Evolutionary conservation across 1,139 yeast species (phyloP).

Genomic region (Geotrichum fermentans): DNA sequence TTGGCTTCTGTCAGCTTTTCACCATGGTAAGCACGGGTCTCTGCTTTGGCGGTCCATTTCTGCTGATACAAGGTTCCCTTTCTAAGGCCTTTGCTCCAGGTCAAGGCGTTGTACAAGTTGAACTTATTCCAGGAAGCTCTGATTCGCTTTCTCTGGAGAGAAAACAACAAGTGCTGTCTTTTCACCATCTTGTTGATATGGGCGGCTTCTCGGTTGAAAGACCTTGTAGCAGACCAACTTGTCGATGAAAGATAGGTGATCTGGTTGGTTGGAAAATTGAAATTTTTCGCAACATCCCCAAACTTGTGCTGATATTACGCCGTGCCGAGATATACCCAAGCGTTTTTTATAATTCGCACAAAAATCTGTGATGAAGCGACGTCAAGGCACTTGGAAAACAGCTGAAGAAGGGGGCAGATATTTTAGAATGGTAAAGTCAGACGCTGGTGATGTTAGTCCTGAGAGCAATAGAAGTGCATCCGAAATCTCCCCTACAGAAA

Average conservation of each 20-base stretch:
- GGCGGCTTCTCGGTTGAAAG: conserved; percentile 2
- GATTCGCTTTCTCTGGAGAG: conserved; percentile 43
- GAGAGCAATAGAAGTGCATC: too few relatives aligned
- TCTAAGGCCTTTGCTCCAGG: conserved; percentile 42
- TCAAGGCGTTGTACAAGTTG: conserved; percentile 75
- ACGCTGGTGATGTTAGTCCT: too few relatives aligned
- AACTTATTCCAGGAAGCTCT: conserved; percentile 91
- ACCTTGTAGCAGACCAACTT: neutral
- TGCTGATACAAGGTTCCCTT: conserved; percentile 75
- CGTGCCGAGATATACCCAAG: neutral
- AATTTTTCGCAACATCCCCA: neutral
- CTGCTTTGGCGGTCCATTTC: conserved; percentile 87
- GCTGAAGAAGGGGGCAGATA: too few relatives aligned
- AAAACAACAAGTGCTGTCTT: conserved; percentile 22
- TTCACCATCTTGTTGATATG: conserved; percentile 17
- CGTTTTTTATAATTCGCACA: too few relatives aligned
- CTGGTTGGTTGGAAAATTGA: conserved; percentile 16
- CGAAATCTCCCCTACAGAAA: too few relatives aligned
- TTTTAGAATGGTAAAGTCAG: too few relatives aligned
- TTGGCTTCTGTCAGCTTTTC: conserved; percentile 83
- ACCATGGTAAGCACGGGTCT: conserved; percentile 93
- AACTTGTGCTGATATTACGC: neutral
- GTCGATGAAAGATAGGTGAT: neutral
- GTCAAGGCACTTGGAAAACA: too few relatives aligned
- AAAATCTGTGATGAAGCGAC: too few relatives aligned